Evolutionary conservation across 306 rosid species (phyloP).

Genomic region (Begonia fuchsioides): DNA sequence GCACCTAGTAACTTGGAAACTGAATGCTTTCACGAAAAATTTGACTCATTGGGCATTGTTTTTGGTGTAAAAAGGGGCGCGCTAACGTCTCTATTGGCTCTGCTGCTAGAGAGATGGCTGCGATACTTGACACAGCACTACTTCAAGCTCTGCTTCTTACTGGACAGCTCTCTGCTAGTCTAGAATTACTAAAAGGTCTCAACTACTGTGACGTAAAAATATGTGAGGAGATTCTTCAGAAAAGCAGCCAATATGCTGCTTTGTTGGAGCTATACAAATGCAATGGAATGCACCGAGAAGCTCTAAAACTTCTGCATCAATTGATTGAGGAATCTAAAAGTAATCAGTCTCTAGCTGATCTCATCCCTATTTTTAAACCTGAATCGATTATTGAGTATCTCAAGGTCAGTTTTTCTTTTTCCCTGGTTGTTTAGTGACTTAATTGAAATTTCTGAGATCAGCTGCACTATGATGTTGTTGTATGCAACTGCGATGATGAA

Average conservation of each 20-base stretch:
- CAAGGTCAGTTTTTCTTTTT: constrained; percentile 44
- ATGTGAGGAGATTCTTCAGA: constrained; percentile 71
- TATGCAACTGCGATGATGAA: too few relatives aligned
- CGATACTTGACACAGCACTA: constrained; percentile 76
- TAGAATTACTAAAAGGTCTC: constrained; percentile 62
- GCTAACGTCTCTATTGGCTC: constrained; percentile 48
- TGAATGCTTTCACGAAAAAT: background rate
- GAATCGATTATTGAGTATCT: constrained; percentile 92
- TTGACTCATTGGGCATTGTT: background rate
- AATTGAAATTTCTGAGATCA: too few relatives aligned
- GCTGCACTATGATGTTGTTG: background rate
- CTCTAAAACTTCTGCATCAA: constrained; percentile 74
- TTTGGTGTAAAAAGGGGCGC: constrained; percentile 49
- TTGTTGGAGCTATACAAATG: constrained; percentile 79
- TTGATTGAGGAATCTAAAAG: constrained; percentile 66
- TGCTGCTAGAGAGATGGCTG: constrained; percentile 86
- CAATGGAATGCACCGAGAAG: constrained; percentile 89
- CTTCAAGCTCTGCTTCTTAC: constrained; percentile 92
- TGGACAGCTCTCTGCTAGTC: constrained; percentile 58
- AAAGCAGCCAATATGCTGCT: constrained; percentile 48
- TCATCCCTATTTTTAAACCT: constrained; percentile 57
- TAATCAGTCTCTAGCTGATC: constrained; percentile 31
- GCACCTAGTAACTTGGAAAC: background rate
- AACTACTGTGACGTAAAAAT: constrained; percentile 86
- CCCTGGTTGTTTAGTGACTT: constrained; percentile 6